Conservation (phyloP, 352 stramenopile genomes). For the Phytophthora macrochlamydospora region DNA sequence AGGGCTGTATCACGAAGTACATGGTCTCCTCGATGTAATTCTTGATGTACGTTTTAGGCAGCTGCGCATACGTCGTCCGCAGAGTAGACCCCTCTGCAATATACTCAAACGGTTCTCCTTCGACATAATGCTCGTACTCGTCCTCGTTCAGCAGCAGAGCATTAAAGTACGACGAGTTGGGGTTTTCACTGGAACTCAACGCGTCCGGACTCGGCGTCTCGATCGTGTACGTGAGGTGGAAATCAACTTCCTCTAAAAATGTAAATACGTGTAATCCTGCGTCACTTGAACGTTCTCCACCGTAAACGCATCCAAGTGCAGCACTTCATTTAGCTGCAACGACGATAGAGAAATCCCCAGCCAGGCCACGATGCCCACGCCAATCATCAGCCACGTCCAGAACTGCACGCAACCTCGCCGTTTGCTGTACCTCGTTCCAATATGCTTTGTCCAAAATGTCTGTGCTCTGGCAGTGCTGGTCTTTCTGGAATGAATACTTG, state of each 20-base stretch:
- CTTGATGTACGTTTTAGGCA: slow-evolving; percentile 53
- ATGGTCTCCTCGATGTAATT: slow-evolving; percentile 53
- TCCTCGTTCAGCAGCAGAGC: slow-evolving; percentile 59
- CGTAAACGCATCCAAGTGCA: slow-evolving; percentile 67
- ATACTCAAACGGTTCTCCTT: slow-evolving; percentile 53
- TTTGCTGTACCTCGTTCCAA: slow-evolving; percentile 51
- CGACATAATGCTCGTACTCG: slow-evolving; percentile 60
- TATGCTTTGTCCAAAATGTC: slow-evolving; percentile 51
- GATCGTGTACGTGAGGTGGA: slow-evolving; percentile 61
- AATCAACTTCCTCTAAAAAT: slow-evolving; percentile 63
- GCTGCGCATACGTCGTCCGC: slow-evolving; percentile 50
- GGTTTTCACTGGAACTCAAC: slow-evolving; percentile 11
- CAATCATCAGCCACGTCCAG: slow-evolving; percentile 40
- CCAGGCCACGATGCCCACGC: slow-evolving; percentile 31
- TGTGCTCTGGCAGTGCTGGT: slow-evolving; percentile 26
- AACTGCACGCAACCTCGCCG: slow-evolving; percentile 32
- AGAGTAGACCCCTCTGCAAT: slow-evolving; percentile 46
- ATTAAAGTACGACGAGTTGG: slow-evolving; percentile 49
- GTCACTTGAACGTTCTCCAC: slow-evolving; percentile 53
- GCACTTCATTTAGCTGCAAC: slow-evolving; percentile 56
- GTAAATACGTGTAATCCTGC: slow-evolving; percentile 58
- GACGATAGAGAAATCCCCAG: slow-evolving; percentile 35
- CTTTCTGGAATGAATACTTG: slow-evolving; percentile 14
- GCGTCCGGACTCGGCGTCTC: slow-evolving; percentile 22
- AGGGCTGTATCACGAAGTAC: slow-evolving; percentile 70